These are phyloP conservation scores for Tricholoma matsutake DNA, from an alignment of 768 basidiomycete genomes.

Conservation along the genomic window DNA sequence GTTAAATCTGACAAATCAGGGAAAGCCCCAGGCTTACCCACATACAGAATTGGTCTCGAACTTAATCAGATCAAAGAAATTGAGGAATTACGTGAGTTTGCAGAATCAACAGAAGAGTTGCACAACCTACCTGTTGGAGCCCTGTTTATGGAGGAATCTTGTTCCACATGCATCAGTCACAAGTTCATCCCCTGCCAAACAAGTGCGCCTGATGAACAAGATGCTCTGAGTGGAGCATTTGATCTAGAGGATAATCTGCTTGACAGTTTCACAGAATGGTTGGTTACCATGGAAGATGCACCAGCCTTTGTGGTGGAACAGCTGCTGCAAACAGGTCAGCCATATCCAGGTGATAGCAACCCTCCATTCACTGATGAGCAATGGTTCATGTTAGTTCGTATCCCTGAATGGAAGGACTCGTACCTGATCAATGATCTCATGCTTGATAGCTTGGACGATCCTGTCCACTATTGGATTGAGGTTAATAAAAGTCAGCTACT, in stretches of 20 bases:
- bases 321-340: background rate
- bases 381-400: background rate
- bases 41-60: no score
- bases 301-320: no score
- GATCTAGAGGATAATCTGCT: no score
- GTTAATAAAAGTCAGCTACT: background rate
- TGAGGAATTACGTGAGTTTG: background rate
- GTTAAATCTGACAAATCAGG: no score
- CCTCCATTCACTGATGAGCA: background rate
- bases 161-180: background rate
- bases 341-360: background rate
- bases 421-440: background rate
- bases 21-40: no score
- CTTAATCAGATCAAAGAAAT: no score
- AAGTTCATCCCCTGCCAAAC: background rate
- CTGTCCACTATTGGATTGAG: background rate
- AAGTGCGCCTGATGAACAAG: no score
- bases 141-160: background rate
- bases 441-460: background rate
- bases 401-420: background rate
- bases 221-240: no score
- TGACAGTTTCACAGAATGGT: no score
- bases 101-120: background rate
- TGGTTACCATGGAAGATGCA: no score
- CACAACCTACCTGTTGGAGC: background rate